phyloP scores from a whole-genome alignment of 352 stramenopile genomes.

The Phytophthora europaea region DNA sequence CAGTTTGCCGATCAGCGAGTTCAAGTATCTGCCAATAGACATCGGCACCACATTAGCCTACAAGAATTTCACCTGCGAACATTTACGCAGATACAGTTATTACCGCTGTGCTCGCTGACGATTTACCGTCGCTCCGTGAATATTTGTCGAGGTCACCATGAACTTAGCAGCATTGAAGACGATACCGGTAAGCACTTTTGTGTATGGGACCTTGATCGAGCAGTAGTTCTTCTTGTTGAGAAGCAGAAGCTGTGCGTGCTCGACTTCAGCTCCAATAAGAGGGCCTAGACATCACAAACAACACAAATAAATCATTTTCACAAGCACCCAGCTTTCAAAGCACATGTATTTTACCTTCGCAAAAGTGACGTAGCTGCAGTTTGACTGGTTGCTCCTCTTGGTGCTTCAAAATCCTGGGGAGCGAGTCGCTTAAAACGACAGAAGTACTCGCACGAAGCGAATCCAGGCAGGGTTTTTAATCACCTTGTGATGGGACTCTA shows the following conservation, averaged over 20 bases:
- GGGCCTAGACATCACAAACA: neutral
- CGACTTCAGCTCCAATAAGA: neutral
- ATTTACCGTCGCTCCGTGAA: neutral
- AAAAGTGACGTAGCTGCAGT: neutral
- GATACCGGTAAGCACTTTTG: neutral
- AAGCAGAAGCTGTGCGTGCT: neutral
- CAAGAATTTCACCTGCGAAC: too few relatives aligned
- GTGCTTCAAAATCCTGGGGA: neutral
- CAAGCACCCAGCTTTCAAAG: neutral
- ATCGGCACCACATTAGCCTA: neutral
- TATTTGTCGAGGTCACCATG: neutral
- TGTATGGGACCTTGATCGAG: neutral
- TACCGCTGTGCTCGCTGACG: neutral
- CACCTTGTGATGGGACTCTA: neutral
- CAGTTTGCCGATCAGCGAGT: neutral
- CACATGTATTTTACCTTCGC: neutral
- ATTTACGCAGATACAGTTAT: too few relatives aligned
- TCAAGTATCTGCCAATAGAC: neutral
- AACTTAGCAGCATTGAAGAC: neutral
- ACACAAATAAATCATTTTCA: neutral
- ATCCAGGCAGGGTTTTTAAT: neutral
- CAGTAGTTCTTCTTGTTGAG: neutral
- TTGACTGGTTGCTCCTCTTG: neutral
- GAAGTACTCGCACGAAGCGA: neutral
- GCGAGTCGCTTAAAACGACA: neutral